These are phyloP conservation scores for Tetratostichococcus sp. DNA, from an alignment of 139 green algal species.

Conservation along the genomic window DNA sequence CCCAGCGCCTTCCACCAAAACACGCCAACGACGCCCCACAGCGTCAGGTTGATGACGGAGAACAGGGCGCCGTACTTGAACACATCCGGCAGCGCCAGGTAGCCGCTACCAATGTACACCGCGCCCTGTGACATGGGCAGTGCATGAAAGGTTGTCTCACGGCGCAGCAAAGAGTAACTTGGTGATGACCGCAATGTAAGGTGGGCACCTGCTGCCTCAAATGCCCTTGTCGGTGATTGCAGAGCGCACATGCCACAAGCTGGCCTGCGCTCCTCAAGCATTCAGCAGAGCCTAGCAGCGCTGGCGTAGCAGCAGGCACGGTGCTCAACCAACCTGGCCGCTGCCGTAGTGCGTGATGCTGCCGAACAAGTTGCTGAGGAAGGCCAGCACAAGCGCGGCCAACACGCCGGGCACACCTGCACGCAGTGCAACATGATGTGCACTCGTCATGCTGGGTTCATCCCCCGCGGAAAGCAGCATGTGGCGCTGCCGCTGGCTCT, in stretches of 20 bases:
- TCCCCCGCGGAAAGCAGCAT: no score
- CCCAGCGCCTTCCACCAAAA: constrained; percentile 86
- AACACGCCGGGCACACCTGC: constrained; percentile 82
- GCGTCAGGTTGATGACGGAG: constrained; percentile 59
- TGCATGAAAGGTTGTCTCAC: no score
- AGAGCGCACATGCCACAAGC: neutral
- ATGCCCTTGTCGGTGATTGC: no score
- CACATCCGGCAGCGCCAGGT: constrained; percentile 70
- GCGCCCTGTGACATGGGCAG: constrained; percentile 78
- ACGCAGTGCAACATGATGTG: neutral
- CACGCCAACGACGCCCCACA: constrained; percentile 67
- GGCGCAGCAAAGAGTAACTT: no score
- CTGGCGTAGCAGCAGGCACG: no score
- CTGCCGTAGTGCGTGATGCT: constrained; percentile 94
- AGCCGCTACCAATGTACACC: constrained; percentile 90
- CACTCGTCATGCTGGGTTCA: no score
- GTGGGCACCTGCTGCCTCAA: no score
- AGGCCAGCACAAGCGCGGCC: constrained; percentile 82
- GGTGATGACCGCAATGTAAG: no score
- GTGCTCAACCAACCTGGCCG: constrained; percentile 34
- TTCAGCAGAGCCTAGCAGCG: no score
- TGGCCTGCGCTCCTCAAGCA: no score
- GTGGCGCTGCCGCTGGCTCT: no score
- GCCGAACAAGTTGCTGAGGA: constrained; percentile 94
- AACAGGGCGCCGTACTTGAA: constrained; percentile 75